These are phyloP conservation scores for Phialocephala sp. DNA, from an alignment of 2,329 filamentous ascomycete genomes.

Conservation along the genomic window DNA sequence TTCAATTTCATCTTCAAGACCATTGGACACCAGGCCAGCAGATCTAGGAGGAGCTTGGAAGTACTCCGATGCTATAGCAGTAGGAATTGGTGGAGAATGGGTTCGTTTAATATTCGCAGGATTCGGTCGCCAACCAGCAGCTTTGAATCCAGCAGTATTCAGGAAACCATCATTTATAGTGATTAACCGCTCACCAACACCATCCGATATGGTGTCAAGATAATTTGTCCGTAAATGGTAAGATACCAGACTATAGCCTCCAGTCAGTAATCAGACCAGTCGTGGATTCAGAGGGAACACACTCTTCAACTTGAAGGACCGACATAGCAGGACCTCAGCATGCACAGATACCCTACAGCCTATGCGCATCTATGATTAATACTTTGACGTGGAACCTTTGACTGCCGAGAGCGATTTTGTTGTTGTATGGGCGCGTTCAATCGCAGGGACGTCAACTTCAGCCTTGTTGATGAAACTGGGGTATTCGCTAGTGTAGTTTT, in stretches of 20 bases:
- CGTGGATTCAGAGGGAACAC: conserved; percentile 19
- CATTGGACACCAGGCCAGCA: conserved; percentile 58
- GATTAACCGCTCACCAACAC: conserved; percentile 83
- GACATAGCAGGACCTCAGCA: conserved; percentile 39
- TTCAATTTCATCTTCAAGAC: conserved; percentile 70
- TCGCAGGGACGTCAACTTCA: conserved; percentile 16
- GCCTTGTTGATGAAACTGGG: conserved; percentile 25
- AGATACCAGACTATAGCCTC: conserved; percentile 70
- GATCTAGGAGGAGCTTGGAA: conserved; percentile 74
- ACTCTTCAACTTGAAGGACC: conserved; percentile 47
- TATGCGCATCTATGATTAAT: conserved; percentile 8
- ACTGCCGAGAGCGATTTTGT: too few species aligned
- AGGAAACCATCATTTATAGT: conserved; percentile 80
- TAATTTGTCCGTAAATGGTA: conserved; percentile 85
- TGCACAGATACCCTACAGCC: conserved; percentile 17
- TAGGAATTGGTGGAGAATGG: conserved; percentile 85
- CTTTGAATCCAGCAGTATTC: conserved; percentile 81
- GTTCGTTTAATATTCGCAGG: conserved; percentile 79
- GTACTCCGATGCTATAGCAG: conserved; percentile 81
- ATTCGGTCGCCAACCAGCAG: conserved; percentile 79
- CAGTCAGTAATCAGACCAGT: conserved; percentile 13
- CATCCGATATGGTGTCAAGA: conserved; percentile 79
- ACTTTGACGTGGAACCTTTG: too few species aligned
- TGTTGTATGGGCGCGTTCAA: not conserved
- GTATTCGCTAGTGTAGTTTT: conserved; percentile 14